Conservation (phyloP, 2,329 filamentous ascomycete species). For the Fusarium euwallaceae region DNA sequence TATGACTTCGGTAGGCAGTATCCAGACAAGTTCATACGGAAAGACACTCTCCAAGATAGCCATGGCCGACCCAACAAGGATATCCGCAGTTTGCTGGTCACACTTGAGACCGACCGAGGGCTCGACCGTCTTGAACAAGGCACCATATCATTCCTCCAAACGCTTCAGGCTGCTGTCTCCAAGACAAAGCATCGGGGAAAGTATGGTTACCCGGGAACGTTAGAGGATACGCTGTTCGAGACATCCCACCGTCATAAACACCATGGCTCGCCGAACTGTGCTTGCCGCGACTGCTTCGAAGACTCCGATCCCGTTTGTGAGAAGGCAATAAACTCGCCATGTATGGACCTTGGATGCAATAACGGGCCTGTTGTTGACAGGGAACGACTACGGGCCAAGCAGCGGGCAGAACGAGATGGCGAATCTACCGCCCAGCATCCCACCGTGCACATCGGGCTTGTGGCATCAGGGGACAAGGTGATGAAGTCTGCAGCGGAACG, state of each 20-base stretch:
- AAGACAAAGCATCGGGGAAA: background rate
- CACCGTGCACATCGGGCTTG: background rate
- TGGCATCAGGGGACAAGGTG: constrained; percentile 55
- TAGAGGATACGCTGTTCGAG: background rate
- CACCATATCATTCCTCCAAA: background rate
- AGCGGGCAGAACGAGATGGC: background rate
- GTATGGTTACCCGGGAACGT: background rate
- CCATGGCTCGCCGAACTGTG: background rate
- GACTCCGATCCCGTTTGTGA: background rate
- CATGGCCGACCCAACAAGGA: background rate
- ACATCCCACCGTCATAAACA: background rate
- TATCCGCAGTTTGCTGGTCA: background rate
- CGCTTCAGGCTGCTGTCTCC: background rate
- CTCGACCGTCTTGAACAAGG: background rate
- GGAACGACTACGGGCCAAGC: background rate
- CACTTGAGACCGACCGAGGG: background rate
- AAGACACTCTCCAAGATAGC: background rate
- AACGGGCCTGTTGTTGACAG: background rate
- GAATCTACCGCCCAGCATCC: too few species aligned
- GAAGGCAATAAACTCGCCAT: background rate
- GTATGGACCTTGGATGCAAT: background rate
- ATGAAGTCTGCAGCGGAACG: constrained; percentile 53
- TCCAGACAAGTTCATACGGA: background rate
- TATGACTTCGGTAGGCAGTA: constrained; percentile 8
- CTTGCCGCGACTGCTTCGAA: background rate